Conservation (phyloP, 2,329 filamentous ascomycete genomes). For the Colletotrichum acutatum region DNA sequence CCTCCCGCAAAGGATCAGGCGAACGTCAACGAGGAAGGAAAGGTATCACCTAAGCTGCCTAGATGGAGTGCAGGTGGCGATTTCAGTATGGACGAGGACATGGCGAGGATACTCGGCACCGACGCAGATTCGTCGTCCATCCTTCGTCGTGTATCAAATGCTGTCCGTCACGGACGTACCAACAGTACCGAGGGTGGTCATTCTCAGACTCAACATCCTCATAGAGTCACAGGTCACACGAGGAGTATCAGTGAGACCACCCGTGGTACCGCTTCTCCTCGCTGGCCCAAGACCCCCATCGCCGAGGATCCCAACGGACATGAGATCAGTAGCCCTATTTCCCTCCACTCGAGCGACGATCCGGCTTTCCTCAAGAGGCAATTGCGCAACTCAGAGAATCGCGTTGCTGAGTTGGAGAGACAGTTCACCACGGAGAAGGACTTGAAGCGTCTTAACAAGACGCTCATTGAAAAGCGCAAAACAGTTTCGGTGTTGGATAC, state of each 20-base stretch:
- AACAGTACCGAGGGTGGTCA: conserved; percentile 76
- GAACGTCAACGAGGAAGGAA: conserved; percentile 53
- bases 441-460: conserved; percentile 83
- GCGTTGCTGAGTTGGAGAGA: conserved; percentile 87
- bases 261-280: conserved; percentile 70
- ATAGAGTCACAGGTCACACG: conserved; percentile 56
- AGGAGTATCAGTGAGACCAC: conserved; percentile 77
- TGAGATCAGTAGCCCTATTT: conserved; percentile 79
- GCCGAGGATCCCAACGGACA: conserved; percentile 58
- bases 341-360: conserved; percentile 72
- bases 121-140: conserved; percentile 84
- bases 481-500: conserved; percentile 95
- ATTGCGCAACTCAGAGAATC: conserved; percentile 82
- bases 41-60: conserved; percentile 74
- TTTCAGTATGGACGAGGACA: conserved; percentile 95
- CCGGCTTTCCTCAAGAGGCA: conserved; percentile 77
- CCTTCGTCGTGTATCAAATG: conserved; percentile 89
- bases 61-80: conserved; percentile 84
- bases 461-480: conserved; percentile 90
- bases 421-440: conserved; percentile 76
- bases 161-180: conserved; percentile 91
- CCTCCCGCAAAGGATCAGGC: conserved; percentile 59
- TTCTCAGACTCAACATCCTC: conserved; percentile 36
- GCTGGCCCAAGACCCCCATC: conserved; percentile 77
- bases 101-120: conserved; percentile 85